phyloP scores from a whole-genome alignment of 1,284 basidiomycete genomes.

The Schizophyllum amplum region DNA sequence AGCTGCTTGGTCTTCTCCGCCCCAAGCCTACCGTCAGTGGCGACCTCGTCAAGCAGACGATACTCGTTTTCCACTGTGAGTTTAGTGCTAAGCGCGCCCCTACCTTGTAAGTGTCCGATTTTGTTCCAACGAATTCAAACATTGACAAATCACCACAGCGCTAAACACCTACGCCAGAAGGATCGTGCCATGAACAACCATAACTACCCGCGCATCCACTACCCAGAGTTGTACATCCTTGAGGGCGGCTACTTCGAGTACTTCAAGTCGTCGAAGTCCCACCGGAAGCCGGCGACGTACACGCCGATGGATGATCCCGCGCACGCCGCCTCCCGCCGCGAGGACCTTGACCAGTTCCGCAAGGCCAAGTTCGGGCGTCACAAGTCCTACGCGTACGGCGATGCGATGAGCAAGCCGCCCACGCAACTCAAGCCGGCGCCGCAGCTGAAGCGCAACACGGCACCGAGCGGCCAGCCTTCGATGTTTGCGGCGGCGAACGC shows the following conservation, averaged over 20 bases:
- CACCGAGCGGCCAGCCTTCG: conserved; percentile 40
- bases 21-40: conserved; percentile 81
- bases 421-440: conserved; percentile 28
- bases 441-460: conserved; percentile 53
- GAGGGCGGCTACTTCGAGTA: conserved; percentile 94
- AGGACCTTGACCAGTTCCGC: conserved; percentile 89
- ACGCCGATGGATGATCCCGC: conserved; percentile 92
- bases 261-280: conserved; percentile 56
- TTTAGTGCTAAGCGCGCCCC: conserved; percentile 94
- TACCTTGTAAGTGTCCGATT: conserved; percentile 66
- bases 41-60: conserved; percentile 64
- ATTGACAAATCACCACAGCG: conserved; percentile 37
- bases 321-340: conserved; percentile 69
- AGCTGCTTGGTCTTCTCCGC: conserved; percentile 62
- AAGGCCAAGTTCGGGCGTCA: conserved; percentile 80
- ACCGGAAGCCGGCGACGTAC: conserved; percentile 80
- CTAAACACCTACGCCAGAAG: conserved; percentile 85
- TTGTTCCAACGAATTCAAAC: background rate
- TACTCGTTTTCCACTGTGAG: conserved; percentile 97
- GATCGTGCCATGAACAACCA: conserved; percentile 86
- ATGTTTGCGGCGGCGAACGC: conserved; percentile 57
- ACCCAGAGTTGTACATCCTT: conserved; percentile 95
- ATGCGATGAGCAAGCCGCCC: conserved; percentile 33
- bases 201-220: conserved; percentile 88
- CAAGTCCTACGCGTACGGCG: conserved; percentile 85